Conservation (phyloP, 306 rosid species). For the Vicia villosa region DNA sequence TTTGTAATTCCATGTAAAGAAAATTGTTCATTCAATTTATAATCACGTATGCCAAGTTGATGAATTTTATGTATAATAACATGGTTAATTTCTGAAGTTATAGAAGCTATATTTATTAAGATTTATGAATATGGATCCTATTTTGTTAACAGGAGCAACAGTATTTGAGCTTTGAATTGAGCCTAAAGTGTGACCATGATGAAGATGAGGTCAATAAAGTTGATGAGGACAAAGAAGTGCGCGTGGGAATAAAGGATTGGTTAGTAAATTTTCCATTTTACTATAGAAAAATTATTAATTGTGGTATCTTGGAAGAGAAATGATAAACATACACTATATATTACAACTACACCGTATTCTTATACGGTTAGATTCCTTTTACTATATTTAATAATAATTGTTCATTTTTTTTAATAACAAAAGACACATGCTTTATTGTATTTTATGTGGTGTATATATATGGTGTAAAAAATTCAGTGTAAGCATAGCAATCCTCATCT, state of each 20-base stretch:
- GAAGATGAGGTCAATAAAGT: constrained; percentile 32
- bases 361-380: too few species aligned
- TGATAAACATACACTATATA: too few species aligned
- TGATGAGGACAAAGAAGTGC: constrained; percentile 44
- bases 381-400: too few species aligned
- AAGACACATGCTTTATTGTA: too few species aligned
- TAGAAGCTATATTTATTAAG: neutral
- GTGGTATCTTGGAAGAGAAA: neutral
- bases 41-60: neutral
- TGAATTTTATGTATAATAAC: neutral
- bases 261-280: constrained; percentile 38
- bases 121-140: neutral
- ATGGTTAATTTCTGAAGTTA: neutral
- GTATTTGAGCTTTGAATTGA: constrained; percentile 54
- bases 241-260: constrained; percentile 88
- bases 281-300: neutral
- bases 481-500: too few species aligned
- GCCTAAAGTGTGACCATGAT: constrained; percentile 42
- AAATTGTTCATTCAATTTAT: neutral
- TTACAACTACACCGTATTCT: too few species aligned
- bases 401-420: too few species aligned
- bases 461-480: too few species aligned
- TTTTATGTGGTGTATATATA: too few species aligned
- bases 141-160: constrained; percentile 58
- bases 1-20: neutral